phyloP scores from a whole-genome alignment of 305 asterid genomes.

The Caryopteris hybrid region DNA sequence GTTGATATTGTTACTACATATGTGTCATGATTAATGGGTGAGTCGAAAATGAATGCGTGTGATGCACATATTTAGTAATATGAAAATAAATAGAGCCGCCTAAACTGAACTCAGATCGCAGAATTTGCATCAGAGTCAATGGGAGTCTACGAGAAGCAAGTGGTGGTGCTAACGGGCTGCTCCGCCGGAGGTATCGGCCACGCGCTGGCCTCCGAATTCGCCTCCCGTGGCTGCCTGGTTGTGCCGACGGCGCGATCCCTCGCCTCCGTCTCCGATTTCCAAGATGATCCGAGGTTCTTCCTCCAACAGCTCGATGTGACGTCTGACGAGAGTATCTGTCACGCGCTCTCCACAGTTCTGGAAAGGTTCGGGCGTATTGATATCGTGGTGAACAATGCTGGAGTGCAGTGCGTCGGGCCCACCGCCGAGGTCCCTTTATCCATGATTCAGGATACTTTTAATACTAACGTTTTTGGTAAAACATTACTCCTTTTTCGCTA shows the following conservation, averaged over 20 bases:
- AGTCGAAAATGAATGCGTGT: too few species aligned
- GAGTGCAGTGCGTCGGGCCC: constrained; percentile 85
- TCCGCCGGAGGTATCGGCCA: constrained; percentile 89
- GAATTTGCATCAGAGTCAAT: constrained; percentile 10
- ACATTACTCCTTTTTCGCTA: not conserved
- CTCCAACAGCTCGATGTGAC: constrained; percentile 75
- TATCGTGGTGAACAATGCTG: constrained; percentile 85
- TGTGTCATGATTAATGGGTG: too few species aligned
- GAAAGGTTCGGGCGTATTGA: constrained; percentile 73
- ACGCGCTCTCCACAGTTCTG: constrained; percentile 53
- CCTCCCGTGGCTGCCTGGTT: constrained; percentile 64
- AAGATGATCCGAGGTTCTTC: constrained; percentile 63
- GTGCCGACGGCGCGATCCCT: constrained; percentile 84
- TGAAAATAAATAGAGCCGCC: too few species aligned
- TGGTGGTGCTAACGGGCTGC: constrained; percentile 81
- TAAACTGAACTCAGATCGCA: not conserved
- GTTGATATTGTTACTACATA: too few species aligned
- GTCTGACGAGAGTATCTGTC: constrained; percentile 61
- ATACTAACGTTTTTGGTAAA: constrained; percentile 78
- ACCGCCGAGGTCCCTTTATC: constrained; percentile 77
- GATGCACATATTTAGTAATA: too few species aligned
- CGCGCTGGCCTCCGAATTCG: constrained; percentile 77
- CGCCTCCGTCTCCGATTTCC: constrained; percentile 58
- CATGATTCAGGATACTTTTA: constrained; percentile 53
- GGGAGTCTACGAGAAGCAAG: constrained; percentile 38